phyloP scores from a whole-genome alignment of 1,284 basidiomycete genomes.

The Inonotus hispidus region DNA sequence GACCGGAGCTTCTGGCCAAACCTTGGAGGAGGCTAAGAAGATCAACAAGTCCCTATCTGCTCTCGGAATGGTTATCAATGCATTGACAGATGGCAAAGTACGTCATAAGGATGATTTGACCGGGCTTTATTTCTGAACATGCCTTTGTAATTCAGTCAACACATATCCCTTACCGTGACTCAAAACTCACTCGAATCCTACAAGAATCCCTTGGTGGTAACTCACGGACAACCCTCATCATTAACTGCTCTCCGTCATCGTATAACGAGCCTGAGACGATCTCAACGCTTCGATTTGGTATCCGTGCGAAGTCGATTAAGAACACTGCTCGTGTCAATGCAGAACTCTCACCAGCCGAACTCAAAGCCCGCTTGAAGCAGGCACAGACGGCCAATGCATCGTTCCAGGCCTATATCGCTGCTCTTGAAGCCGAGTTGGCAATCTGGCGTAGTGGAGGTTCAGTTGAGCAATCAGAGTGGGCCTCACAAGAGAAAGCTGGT shows the following conservation, averaged over 20 bases:
- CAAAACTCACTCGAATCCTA: slow-evolving; percentile 97
- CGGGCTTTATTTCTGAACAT: slow-evolving; percentile 15
- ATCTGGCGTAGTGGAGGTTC: slow-evolving; percentile 87
- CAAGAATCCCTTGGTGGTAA: slow-evolving; percentile 99
- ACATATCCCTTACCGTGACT: slow-evolving; percentile 98
- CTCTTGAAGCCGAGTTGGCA: slow-evolving; percentile 87
- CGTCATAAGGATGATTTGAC: slow-evolving; percentile 21
- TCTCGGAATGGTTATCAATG: slow-evolving; percentile 99
- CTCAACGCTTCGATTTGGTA: slow-evolving; percentile 97
- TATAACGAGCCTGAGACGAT: slow-evolving; percentile 98
- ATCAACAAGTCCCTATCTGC: slow-evolving; percentile 99
- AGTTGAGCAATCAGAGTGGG: slow-evolving; percentile 86
- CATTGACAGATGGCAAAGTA: slow-evolving; percentile 94
- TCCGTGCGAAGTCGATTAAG: slow-evolving; percentile 99
- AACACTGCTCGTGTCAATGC: slow-evolving; percentile 99
- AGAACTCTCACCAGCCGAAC: slow-evolving; percentile 93
- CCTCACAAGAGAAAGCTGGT: slow-evolving; percentile 58
- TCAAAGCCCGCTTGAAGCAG: slow-evolving; percentile 90
- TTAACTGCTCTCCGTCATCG: slow-evolving; percentile 96
- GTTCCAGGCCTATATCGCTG: slow-evolving; percentile 84
- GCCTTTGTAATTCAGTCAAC: slow-evolving; percentile 59
- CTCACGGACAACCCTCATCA: slow-evolving; percentile 96
- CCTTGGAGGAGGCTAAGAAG: slow-evolving; percentile 99
- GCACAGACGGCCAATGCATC: slow-evolving; percentile 82
- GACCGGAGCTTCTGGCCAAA: slow-evolving; percentile 98